Conservation (phyloP, 2,329 filamentous ascomycete species). For the Fusarium sp. region DNA sequence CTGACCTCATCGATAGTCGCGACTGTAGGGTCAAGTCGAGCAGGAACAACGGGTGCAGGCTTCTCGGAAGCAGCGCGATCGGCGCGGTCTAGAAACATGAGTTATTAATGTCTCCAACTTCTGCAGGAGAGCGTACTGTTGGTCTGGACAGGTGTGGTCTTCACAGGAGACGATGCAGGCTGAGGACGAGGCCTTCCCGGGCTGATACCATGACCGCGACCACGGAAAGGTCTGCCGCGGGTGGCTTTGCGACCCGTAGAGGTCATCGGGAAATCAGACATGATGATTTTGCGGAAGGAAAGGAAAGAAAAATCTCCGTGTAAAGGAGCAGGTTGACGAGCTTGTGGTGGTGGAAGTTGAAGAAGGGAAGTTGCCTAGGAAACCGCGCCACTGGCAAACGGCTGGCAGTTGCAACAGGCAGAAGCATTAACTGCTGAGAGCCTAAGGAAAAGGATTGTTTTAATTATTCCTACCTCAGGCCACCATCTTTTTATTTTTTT, state of each 20-base stretch:
- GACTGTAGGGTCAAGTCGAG: background rate
- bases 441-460: rapidly evolving
- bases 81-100: background rate
- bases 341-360: background rate
- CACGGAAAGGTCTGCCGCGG: background rate
- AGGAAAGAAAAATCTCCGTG: background rate
- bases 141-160: background rate
- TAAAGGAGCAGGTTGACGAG: background rate
- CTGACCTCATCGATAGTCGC: background rate
- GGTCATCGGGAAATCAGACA: background rate
- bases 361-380: background rate
- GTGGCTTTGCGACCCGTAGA: background rate
- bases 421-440: background rate
- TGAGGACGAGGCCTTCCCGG: background rate
- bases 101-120: background rate
- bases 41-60: background rate
- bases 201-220: background rate
- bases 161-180: background rate
- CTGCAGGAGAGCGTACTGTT: background rate
- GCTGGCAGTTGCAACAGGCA: background rate
- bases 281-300: background rate
- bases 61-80: background rate
- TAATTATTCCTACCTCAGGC: too few relatives aligned
- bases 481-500: background rate
- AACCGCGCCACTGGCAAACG: background rate